Conservation (phyloP, 257 asterid genomes). For the Solanum etuberosum region DNA sequence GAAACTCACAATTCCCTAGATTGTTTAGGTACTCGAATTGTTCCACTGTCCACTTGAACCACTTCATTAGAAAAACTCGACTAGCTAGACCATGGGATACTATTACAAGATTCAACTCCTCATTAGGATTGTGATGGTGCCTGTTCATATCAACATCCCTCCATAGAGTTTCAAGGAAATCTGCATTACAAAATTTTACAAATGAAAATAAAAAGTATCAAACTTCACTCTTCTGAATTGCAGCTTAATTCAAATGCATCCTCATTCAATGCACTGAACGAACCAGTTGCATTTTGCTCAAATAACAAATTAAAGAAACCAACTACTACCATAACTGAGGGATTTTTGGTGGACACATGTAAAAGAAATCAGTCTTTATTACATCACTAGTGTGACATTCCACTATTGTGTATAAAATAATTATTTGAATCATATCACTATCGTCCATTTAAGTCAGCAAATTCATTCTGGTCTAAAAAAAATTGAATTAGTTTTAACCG, state of each 20-base stretch:
- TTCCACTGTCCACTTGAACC: slow-evolving; percentile 42
- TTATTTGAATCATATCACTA: background rate
- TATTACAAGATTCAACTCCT: slow-evolving; percentile 25
- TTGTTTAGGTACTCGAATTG: slow-evolving; percentile 29
- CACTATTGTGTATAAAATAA: too few species aligned
- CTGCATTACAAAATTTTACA: slow-evolving; percentile 3
- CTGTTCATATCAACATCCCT: slow-evolving; percentile 40
- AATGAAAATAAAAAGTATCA: background rate
- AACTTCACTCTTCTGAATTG: background rate
- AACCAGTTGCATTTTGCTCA: background rate
- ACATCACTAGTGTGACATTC: background rate
- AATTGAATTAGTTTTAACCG: background rate
- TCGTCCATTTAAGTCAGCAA: background rate
- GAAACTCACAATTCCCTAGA: slow-evolving; percentile 24
- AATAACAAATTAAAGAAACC: background rate
- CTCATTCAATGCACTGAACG: background rate
- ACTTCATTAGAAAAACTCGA: slow-evolving; percentile 32
- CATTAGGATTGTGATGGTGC: slow-evolving; percentile 9
- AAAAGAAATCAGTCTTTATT: background rate
- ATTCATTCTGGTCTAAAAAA: background rate
- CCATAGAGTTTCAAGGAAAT: slow-evolving; percentile 38
- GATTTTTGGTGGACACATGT: background rate
- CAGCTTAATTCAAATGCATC: background rate
- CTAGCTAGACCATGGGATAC: slow-evolving; percentile 33
- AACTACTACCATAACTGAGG: background rate